A percentile compares a stretch with the other conserved stretches of the same genome.
Evolutionary conservation across 2,329 filamentous ascomycete genomes (phyloP).

Genomic region (Leptographium procerum): DNA sequence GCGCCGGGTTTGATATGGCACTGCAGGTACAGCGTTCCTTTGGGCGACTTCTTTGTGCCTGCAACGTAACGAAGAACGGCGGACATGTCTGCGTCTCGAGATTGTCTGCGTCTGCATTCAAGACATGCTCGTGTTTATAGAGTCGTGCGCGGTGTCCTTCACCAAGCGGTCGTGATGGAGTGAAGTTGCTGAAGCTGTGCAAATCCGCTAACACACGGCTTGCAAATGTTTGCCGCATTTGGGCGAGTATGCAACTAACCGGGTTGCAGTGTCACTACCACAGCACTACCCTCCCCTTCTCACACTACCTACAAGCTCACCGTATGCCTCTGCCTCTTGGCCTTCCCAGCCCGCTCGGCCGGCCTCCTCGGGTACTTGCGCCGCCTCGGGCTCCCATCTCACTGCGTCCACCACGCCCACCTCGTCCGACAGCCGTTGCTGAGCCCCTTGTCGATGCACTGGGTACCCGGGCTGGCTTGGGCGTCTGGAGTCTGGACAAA

Average conservation of each 20-base stretch:
- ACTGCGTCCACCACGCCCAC: conserved; percentile 23
- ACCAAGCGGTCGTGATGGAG: not conserved
- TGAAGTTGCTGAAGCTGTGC: not conserved
- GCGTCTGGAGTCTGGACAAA: conserved; percentile 31
- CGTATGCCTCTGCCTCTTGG: conserved; percentile 34
- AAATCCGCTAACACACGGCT: not conserved
- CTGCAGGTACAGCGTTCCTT: conserved; percentile 42
- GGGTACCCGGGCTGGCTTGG: conserved; percentile 37
- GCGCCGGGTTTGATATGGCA: conserved; percentile 59
- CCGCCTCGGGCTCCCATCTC: conserved; percentile 20
- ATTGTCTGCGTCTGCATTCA: not conserved
- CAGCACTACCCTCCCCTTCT: not conserved
- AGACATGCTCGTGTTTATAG: not conserved
- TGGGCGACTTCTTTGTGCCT: conserved; percentile 32
- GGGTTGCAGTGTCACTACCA: not conserved
- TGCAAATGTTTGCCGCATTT: not conserved
- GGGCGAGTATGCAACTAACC: conserved; percentile 10
- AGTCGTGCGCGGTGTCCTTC: too few relatives aligned
- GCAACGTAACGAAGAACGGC: conserved; percentile 32
- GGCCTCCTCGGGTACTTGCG: conserved; percentile 19
- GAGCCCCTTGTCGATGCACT: conserved; percentile 28
- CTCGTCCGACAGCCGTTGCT: conserved; percentile 18
- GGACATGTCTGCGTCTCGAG: conserved; percentile 2
- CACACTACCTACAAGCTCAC: conserved; percentile 18
- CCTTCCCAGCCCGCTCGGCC: conserved; percentile 34